Evolutionary conservation across 2,329 filamentous ascomycete species (phyloP), one percentile per base, ranked within the genome.

Genomic region (Alternaria viburni): DNA sequence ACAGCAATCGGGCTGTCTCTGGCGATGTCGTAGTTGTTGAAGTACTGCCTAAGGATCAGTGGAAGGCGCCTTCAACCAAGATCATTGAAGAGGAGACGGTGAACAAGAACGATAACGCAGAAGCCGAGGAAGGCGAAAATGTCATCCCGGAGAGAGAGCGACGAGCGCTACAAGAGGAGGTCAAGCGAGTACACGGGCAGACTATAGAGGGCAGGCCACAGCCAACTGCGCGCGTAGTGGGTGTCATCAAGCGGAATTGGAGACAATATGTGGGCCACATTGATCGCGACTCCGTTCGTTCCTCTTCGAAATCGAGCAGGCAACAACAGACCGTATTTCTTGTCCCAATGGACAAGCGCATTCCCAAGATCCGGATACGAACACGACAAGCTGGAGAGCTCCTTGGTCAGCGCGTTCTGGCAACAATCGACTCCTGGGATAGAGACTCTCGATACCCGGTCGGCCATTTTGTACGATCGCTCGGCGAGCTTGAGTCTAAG

Each of bases 241-340:
- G 96, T 51, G 86, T 98, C 23, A 88, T 97, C 77, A 97, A 97
- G 82, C 89, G 96, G 56, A 98, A 98, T 79, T 99, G 96, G 96
- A 88, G 96, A 64, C 96, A 98, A 80, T 98, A 97, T 72, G 96
- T 99, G 65, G 96, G 96, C 3, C 94, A 97, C 76, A 91, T 99
- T 60, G 96, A 99, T 77, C 90, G 91, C 54, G 92, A 91, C 11
- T 96, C 94, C 2, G 90, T 93, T 52, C 90, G 90, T 73, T 88
- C 90, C 57, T 87, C 89, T 4, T 87, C 88, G 2, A 90, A 89
- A 64, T 90, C 93, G 71, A 93, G 93, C 28, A 88, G 93, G 62
- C 91, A 91, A 73, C 93, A 96, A 77, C 93, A 97, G 77, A 96
- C 89, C 15, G 93, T 99, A 13, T 99, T 99, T 81, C 86, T 99